Evolutionary conservation across 192 early-diverging fungal species (phyloP).

Genomic region (Coemansia nantahalensis): DNA sequence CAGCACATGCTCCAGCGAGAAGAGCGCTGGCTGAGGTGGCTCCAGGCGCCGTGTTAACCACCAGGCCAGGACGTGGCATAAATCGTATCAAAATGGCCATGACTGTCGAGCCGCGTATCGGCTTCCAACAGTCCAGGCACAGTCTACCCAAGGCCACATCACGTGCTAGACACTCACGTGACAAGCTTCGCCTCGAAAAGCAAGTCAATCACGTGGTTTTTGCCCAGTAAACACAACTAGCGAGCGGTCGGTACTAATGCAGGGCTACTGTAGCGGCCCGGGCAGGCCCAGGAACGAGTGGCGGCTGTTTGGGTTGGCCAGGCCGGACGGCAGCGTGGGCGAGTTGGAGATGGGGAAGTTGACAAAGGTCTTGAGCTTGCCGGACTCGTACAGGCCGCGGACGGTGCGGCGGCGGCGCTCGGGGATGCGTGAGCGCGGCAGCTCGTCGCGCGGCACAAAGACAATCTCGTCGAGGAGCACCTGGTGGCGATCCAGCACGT

Average conservation of each 20-base stretch:
- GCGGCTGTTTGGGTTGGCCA: conserved; percentile 25
- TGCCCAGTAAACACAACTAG: neutral
- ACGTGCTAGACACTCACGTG: too few relatives aligned
- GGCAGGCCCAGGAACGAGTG: conserved; percentile 29
- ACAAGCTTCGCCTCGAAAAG: too few relatives aligned
- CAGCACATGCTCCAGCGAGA: too few relatives aligned
- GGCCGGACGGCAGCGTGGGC: conserved; percentile 17
- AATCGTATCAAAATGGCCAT: too few relatives aligned
- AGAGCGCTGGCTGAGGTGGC: too few relatives aligned
- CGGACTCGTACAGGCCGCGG: conserved; percentile 41
- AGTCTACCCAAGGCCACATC: too few relatives aligned
- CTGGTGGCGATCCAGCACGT: conserved; percentile 67
- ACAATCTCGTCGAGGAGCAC: conserved; percentile 71
- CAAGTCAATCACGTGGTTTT: too few relatives aligned
- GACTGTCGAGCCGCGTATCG: too few relatives aligned
- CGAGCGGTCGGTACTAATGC: neutral
- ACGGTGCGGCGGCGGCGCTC: conserved; percentile 52
- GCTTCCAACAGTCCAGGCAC: too few relatives aligned
- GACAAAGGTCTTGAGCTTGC: conserved; percentile 37
- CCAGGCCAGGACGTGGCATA: too few relatives aligned
- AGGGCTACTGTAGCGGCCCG: neutral
- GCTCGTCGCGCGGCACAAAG: conserved; percentile 54
- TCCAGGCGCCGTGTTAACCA: too few relatives aligned
- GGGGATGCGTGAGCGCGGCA: conserved; percentile 64
- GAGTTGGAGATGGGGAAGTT: conserved; percentile 31